Evolutionary conservation across 768 basidiomycete genomes (phyloP), one percentile per base, ranked within the genome.

Genomic region (Kwoniella newhampshirensis): DNA sequence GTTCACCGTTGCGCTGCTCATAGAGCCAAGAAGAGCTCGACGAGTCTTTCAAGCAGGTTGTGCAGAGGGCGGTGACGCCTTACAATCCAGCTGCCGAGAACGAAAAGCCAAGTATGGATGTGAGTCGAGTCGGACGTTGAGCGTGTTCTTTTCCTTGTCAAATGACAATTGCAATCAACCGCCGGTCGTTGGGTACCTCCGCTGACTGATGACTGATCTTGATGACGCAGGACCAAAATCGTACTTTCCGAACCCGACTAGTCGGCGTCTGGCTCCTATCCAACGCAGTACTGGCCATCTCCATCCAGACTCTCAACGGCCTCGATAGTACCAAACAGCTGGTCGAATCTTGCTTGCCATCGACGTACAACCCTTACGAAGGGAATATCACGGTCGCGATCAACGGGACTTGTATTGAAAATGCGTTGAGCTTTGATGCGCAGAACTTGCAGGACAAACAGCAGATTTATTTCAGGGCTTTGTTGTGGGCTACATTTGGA

Each of bases 1-100:
- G n/a, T n/a, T n/a, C n/a, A n/a, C n/a, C n/a, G n/a, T n/a, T n/a
- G n/a, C n/a, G n/a, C n/a, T 18, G 30, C 50, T 11, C 30, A 17
- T n/a, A 62, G 60, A 57, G 47, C 36, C 57, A 59, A 60, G 67
- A 88, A 60, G 93, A 97, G 71, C 85, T 97, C 41, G 93, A 96
- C 68, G 84, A 84, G 8, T 83, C 85, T 25, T 97, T 96, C 82
- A 90, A 91, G 76, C 88, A 90, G 70, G 93, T 91, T 0, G 91
- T 76, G 1, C 63, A 63, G 45, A 55, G 75, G 23, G 71, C 71
- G 18, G 69, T 74, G 8, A 54, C 69, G 26, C 65, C 63, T 2
- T 65, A 60, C 53, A 68, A 66, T 48, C 54, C 51, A 5, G 51
- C 54, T 9, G 39, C 36, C 1, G 20, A 42, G 11, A n/a, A 40